Conservation (phyloP, 2,329 filamentous ascomycete genomes). For the Stylonectria norvegica region DNA sequence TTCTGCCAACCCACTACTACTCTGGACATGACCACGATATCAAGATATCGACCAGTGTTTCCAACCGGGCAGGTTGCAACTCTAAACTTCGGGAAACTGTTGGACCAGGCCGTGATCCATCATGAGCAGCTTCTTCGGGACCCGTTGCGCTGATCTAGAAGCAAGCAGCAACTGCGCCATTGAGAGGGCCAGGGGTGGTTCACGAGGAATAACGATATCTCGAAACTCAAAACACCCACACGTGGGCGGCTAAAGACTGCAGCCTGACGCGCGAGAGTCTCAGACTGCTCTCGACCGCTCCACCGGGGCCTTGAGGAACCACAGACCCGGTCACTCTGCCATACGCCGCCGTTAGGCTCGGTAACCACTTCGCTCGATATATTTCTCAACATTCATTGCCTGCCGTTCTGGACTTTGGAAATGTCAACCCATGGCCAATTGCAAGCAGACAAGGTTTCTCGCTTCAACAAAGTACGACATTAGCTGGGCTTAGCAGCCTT, state of each 20-base stretch:
- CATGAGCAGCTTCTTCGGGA: constrained; percentile 2
- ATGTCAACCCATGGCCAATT: too few relatives aligned
- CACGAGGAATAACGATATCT: constrained; percentile 5
- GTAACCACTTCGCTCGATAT: too few relatives aligned
- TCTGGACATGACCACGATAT: constrained; percentile 4
- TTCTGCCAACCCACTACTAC: neutral
- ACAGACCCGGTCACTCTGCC: too few relatives aligned
- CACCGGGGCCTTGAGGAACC: neutral
- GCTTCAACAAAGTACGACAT: too few relatives aligned
- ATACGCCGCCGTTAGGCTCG: too few relatives aligned
- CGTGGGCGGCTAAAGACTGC: neutral
- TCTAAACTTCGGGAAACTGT: too few relatives aligned
- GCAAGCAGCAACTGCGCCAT: constrained; percentile 1
- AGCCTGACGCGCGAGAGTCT: neutral
- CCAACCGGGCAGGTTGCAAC: too few relatives aligned
- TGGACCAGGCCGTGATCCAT: neutral
- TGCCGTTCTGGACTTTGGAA: too few relatives aligned
- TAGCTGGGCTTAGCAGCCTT: too few relatives aligned
- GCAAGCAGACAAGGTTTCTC: too few relatives aligned
- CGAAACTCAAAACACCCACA: neutral
- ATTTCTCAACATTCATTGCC: too few relatives aligned
- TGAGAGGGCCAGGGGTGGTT: constrained; percentile 1
- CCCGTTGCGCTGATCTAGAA: constrained; percentile 6
- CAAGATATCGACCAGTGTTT: neutral
- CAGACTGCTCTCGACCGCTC: neutral